Conservation (phyloP, 768 basidiomycete genomes). For the Lentinus brumalis region DNA sequence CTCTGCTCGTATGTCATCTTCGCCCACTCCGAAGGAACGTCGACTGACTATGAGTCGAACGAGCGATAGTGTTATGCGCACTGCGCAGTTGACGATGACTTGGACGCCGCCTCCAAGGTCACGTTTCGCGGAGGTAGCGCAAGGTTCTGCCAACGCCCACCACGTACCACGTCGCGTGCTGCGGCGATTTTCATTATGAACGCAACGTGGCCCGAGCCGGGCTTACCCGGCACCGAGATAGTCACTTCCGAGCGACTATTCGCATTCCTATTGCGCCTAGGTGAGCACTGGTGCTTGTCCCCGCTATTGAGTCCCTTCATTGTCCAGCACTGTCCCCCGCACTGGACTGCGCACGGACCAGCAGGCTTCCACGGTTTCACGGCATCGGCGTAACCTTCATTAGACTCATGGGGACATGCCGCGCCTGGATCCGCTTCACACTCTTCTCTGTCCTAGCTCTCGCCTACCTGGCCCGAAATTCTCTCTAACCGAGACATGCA, state of each 20-base stretch:
- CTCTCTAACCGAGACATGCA: background rate
- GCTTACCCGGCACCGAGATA: background rate
- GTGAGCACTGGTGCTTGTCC: background rate
- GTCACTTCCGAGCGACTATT: background rate
- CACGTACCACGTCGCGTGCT: background rate
- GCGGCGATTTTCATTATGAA: conserved; percentile 11
- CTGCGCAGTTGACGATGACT: background rate
- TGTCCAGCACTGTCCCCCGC: background rate
- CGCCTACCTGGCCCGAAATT: background rate
- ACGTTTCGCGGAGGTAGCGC: background rate
- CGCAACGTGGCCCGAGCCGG: background rate
- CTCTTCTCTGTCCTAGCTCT: background rate
- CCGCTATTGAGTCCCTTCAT: background rate
- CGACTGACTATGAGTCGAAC: no score
- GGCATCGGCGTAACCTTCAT: background rate
- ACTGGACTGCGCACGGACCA: background rate
- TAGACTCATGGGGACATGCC: background rate
- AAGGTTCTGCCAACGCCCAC: no score
- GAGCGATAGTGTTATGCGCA: background rate
- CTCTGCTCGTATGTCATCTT: background rate
- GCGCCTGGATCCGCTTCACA: background rate
- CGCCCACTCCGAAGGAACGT: background rate
- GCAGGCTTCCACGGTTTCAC: background rate
- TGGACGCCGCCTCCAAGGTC: background rate
- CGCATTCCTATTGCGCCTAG: background rate